A percentile compares a stretch with the other conserved stretches of the same genome.
Conservation (phyloP, 2,329 filamentous ascomycete species). For the Truncatella angustata region DNA sequence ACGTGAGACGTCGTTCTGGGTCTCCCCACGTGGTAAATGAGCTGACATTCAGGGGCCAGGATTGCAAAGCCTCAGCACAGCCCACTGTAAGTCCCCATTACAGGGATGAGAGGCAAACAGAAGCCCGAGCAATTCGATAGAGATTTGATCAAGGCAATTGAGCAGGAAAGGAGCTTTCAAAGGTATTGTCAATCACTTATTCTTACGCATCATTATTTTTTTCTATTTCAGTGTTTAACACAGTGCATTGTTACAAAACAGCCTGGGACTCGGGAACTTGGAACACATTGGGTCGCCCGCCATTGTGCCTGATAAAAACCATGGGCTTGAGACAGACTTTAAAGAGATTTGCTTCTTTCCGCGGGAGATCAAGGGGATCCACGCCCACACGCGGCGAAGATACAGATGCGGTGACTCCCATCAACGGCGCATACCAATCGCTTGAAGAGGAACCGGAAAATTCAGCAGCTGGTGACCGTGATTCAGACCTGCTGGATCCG, state of each 20-base stretch:
- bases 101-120: neutral
- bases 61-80: neutral
- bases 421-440: neutral
- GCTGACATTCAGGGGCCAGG: neutral
- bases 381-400: neutral
- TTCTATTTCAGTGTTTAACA: too few relatives aligned
- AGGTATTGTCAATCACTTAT: too few relatives aligned
- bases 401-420: neutral
- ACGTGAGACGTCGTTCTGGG: too few relatives aligned
- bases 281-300: neutral
- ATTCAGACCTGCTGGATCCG: neutral
- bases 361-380: neutral
- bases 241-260: too few relatives aligned
- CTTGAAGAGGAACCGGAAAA: neutral
- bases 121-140: neutral
- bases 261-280: neutral
- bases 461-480: neutral
- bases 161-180: neutral
- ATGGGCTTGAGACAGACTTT: constrained; percentile 6
- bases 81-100: neutral
- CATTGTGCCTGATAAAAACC: neutral
- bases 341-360: neutral
- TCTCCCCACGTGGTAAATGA: neutral
- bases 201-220: too few relatives aligned
- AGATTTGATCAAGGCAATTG: neutral